Base-by-base conservation (phyloP, 495 filamentous ascomycete genomes). In the Xylaria bambusicola region DNA sequence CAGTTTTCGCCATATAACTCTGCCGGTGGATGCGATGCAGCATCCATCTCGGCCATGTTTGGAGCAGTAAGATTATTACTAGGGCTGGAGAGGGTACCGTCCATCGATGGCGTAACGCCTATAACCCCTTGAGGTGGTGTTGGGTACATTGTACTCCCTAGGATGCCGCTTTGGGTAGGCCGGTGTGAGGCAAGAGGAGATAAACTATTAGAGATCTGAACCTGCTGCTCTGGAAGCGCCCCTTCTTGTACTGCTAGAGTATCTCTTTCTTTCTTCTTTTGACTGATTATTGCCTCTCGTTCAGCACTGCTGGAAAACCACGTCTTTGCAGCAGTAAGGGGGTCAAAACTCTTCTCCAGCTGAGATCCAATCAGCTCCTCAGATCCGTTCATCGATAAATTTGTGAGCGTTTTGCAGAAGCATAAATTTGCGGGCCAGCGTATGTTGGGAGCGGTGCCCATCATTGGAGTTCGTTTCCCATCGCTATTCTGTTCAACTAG, bases 101-200 rank as follows among this genome's bases (percentile, higher is more conserved):
- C 81, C 31, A 82, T 75, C 12, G 80, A 76, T 45, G 82, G 77
- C 1, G 77, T 77, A 6, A 75, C 71, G 4, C 73, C 79, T 13
- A 72, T 56, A 10, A 69, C 73, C 45, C 78, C 71, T 29, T 82
- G 78, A 44, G 92, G 92, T 24, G 92, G 92, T 4, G 92, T 97
- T 7, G 89, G 92, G 70, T 97, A 96, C 50, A 96, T 85, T 12
- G 88, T 80, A 52, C 83, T 86, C 23, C 82, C 77, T 6, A 82
- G 65, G 33, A 82, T 75, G 15, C 59, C 80, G 68, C 67, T 78
- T 72, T 72, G 85, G 72, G 62, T 84, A 59, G 72, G 75, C 63
- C 74, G 82, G 57, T 70, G 83, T 59, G 71, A 75, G 48, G 66
- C 67, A 68, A 82, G 42, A 62, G 75, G 67, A 31, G 75, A 76